A percentile compares a stretch with the other conserved stretches of the same genome.
phyloP scores from a whole-genome alignment of 1,139 yeast genomes.

The Magnusiomyces suaveolens region DNA sequence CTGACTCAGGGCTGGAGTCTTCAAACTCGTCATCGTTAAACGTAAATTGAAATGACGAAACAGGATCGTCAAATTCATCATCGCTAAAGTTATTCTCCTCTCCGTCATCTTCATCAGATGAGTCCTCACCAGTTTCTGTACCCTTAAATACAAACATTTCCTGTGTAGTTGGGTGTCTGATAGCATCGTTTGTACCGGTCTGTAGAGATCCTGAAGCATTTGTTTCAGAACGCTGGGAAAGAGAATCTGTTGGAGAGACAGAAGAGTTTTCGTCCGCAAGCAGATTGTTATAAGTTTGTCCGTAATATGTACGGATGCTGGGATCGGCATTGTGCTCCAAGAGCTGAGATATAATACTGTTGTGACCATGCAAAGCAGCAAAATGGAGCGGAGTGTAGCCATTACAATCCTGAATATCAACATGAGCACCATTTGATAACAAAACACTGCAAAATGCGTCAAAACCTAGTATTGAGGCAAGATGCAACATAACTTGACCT shows the following conservation, averaged over 20 bases:
- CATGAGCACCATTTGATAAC: constrained; percentile 63
- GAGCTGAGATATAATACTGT: constrained; percentile 46
- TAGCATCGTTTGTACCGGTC: background rate
- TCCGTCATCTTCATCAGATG: constrained; percentile 16
- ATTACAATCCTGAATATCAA: constrained; percentile 58
- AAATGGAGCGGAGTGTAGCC: constrained; percentile 77
- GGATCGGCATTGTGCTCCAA: constrained; percentile 55
- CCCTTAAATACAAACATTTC: constrained; percentile 11
- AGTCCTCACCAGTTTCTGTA: constrained; percentile 28
- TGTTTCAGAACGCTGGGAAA: background rate
- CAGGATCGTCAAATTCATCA: constrained; percentile 11
- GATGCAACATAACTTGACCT: constrained; percentile 75
- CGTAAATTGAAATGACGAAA: constrained; percentile 12
- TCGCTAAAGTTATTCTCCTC: constrained; percentile 24
- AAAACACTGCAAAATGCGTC: constrained; percentile 47
- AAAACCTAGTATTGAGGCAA: constrained; percentile 65
- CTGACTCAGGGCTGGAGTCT: background rate
- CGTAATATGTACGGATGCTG: constrained; percentile 44
- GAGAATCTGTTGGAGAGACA: constrained; percentile 25
- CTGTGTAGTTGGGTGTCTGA: constrained; percentile 6
- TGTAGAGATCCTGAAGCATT: constrained; percentile 41
- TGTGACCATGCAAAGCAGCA: constrained; percentile 62
- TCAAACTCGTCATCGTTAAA: constrained; percentile 20
- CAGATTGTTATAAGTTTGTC: constrained; percentile 33
- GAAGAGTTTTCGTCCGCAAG: constrained; percentile 45